phyloP scores from a whole-genome alignment of 306 rosid species.

The Quercus alba region DNA sequence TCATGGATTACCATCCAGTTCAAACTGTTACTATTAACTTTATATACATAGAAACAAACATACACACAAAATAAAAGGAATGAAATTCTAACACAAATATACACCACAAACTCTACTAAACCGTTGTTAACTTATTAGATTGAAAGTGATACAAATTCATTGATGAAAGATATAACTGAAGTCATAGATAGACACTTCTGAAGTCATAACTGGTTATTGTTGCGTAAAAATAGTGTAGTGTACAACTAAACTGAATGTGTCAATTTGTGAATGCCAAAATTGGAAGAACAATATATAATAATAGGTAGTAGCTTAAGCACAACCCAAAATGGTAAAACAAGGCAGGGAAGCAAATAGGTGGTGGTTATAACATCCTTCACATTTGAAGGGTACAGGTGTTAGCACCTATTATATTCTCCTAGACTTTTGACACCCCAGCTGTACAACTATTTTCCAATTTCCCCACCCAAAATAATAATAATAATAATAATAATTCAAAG shows the following conservation, averaged over 20 bases:
- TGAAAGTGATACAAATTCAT: no score
- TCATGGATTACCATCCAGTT: no score
- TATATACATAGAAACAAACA: no score
- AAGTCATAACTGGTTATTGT: background rate
- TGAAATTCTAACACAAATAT: no score
- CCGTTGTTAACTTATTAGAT: no score
- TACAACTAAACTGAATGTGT: background rate
- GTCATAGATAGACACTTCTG: no score
- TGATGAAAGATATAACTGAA: no score
- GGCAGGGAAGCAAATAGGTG: background rate
- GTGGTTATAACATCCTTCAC: constrained; percentile 24
- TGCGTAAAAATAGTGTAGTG: background rate
- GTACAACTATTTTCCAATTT: constrained; percentile 2
- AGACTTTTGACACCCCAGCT: background rate
- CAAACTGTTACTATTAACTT: no score
- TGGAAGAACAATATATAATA: background rate
- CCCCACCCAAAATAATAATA: background rate
- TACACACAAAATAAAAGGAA: no score
- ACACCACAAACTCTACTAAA: no score
- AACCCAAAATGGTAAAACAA: constrained; percentile 2
- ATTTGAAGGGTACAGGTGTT: constrained; percentile 33
- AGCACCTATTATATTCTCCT: background rate
- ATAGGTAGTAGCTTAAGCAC: background rate
- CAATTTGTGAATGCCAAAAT: background rate
- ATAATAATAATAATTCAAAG: background rate